Evolutionary conservation across 1,284 basidiomycete genomes (phyloP).

Genomic region (Ceratorhiza oryzae-sativae): DNA sequence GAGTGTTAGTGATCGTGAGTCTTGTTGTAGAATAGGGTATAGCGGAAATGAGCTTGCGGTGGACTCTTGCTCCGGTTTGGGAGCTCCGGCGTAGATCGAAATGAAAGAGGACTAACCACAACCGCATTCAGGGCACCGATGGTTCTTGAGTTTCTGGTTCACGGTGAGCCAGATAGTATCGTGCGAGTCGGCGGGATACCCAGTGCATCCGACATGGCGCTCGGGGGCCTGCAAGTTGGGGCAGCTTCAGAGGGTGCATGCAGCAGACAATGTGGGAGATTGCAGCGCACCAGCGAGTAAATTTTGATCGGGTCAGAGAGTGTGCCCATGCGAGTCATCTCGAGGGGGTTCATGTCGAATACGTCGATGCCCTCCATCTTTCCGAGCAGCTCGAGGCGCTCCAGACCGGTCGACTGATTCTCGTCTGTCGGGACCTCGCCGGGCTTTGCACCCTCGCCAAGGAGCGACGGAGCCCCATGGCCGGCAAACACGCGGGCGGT

Average conservation of each 20-base stretch:
- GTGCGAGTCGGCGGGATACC: constrained; percentile 90
- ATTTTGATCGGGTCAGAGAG: constrained; percentile 87
- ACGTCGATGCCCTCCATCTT: constrained; percentile 88
- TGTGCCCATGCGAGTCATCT: constrained; percentile 88
- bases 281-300: constrained; percentile 77
- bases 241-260: constrained; percentile 7
- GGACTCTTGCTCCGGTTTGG: neutral
- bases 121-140: constrained; percentile 90
- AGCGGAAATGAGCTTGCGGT: neutral
- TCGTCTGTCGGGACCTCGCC: constrained; percentile 85
- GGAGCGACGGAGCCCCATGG: constrained; percentile 70
- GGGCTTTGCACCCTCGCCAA: constrained; percentile 74
- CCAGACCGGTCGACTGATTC: constrained; percentile 94
- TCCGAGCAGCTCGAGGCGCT: constrained; percentile 92
- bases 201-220: constrained; percentile 91
- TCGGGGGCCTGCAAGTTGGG: constrained; percentile 65
- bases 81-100: neutral
- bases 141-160: constrained; percentile 66
- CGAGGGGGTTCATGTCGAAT: constrained; percentile 89
- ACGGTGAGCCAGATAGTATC: constrained; percentile 85
- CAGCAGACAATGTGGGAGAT: constrained; percentile 39
- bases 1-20: neutral
- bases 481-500: constrained; percentile 48
- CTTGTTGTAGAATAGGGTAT: neutral
- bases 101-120: constrained; percentile 64